Percentiles rank a stretch among this genome's conserved stretches.
phyloP scores from a whole-genome alignment of 768 basidiomycete species.

The Phlebiopsis gigantea region DNA sequence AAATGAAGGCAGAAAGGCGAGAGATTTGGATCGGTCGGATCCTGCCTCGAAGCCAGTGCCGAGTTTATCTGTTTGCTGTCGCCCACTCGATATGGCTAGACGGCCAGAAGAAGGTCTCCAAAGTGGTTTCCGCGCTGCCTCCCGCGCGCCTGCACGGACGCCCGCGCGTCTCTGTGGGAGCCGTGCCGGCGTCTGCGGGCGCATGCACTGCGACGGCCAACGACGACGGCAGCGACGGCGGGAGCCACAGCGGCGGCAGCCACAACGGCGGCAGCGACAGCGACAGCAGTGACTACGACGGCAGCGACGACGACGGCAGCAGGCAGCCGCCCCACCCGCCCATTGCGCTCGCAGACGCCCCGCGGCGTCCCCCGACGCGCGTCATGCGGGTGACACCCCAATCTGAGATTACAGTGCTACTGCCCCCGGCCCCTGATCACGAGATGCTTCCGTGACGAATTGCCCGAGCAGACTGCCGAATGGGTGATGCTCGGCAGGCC shows the following conservation, averaged over 20 bases:
- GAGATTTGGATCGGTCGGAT: conserved; percentile 10
- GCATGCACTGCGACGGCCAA: background rate
- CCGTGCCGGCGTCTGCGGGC: too few relatives aligned
- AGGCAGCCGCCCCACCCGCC: too few relatives aligned
- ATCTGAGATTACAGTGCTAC: background rate
- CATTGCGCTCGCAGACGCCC: too few relatives aligned
- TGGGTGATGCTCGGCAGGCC: conserved; percentile 3
- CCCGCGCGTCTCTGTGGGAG: too few relatives aligned
- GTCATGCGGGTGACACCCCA: background rate
- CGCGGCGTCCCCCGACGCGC: too few relatives aligned
- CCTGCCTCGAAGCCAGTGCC: conserved; percentile 7
- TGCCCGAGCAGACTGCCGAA: conserved; percentile 1
- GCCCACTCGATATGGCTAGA: conserved; percentile 8
- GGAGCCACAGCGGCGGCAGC: background rate
- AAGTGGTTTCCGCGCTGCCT: conserved; percentile 4
- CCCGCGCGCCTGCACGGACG: too few relatives aligned
- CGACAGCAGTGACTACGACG: too few relatives aligned
- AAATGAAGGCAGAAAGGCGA: background rate
- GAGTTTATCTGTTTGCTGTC: conserved; percentile 11
- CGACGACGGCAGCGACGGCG: background rate
- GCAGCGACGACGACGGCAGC: too few relatives aligned
- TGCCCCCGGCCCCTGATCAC: conserved; percentile 3
- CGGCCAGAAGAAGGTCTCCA: background rate
- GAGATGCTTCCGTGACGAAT: conserved; percentile 4
- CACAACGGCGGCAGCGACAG: background rate